Conservation (phyloP, 371 early-diverging fungal species). For the Mucor indicus region DNA sequence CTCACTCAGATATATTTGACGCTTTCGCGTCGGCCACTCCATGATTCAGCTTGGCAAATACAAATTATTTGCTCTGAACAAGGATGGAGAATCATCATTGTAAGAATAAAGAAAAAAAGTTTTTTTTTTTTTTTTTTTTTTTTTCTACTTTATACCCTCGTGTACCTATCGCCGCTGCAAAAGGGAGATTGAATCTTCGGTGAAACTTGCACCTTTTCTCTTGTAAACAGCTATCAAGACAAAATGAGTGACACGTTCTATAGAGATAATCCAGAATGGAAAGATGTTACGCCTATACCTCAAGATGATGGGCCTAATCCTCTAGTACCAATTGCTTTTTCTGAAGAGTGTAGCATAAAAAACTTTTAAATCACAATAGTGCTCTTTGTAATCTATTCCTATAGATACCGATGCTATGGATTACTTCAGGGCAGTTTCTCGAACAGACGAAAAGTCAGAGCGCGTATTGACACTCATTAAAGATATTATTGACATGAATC, state of each 20-base stretch:
- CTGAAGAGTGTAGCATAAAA: conserved; percentile 83
- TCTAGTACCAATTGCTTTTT: conserved; percentile 87
- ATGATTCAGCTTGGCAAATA: conserved; percentile 23
- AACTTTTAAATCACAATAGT: no score
- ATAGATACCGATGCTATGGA: conserved; percentile 81
- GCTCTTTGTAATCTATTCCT: no score
- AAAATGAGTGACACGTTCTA: conserved; percentile 15
- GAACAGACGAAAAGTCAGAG: conserved; percentile 66
- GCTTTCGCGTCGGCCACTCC: conserved; percentile 19
- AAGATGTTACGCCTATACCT: conserved; percentile 77
- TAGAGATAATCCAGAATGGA: conserved; percentile 61
- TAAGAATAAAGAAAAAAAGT: conserved; percentile 5
- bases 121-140: background rate
- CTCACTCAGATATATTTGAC: conserved; percentile 17
- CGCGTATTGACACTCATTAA: conserved; percentile 81
- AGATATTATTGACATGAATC: conserved; percentile 79
- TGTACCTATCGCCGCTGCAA: background rate
- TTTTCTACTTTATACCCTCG: background rate
- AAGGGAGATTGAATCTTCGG: no score
- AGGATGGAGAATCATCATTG: conserved; percentile 35
- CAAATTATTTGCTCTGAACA: conserved; percentile 34
- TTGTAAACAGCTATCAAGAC: background rate
- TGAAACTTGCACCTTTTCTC: background rate
- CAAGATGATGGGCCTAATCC: conserved; percentile 90
- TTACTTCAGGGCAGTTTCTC: conserved; percentile 82